phyloP scores from a whole-genome alignment of 371 early-diverging fungal species.

The Gilbertella persicaria region DNA sequence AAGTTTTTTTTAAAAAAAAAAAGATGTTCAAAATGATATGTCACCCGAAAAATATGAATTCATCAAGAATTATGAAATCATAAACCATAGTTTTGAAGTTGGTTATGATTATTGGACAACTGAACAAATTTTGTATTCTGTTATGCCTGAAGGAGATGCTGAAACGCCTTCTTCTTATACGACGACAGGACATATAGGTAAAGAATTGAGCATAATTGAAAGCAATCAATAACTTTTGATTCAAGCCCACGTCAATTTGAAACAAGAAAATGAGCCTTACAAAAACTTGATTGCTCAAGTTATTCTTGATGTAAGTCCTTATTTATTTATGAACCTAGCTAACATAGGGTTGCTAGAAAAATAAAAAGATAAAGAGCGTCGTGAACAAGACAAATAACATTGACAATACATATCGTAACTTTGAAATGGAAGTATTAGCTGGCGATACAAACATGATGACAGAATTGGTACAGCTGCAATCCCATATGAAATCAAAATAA shows the following conservation, averaged over 20 bases:
- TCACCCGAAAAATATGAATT: conserved; percentile 9
- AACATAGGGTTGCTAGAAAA: conserved; percentile 87
- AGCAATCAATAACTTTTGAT: not conserved
- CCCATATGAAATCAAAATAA: not conserved
- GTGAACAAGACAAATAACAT: conserved; percentile 96
- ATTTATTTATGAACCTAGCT: not conserved
- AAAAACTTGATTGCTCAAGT: conserved; percentile 91
- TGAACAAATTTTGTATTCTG: conserved; percentile 88
- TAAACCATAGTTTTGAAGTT: conserved; percentile 55
- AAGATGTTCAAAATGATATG: conserved; percentile 42
- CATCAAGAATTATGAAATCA: conserved; percentile 48
- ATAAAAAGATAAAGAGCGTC: conserved; percentile 83
- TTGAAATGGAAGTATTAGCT: conserved; percentile 95
- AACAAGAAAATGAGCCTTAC: conserved; percentile 86
- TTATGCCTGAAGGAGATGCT: conserved; percentile 78
- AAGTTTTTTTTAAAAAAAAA: too few species aligned
- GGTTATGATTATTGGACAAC: conserved; percentile 81
- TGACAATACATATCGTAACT: conserved; percentile 93
- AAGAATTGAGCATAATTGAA: not conserved
- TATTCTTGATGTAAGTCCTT: conserved; percentile 78
- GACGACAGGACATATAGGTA: conserved; percentile 94
- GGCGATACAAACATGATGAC: conserved; percentile 85
- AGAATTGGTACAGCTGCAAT: conserved; percentile 61
- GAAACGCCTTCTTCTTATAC: conserved; percentile 91
- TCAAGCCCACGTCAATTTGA: conserved; percentile 92